Evolutionary conservation across 2,329 filamentous ascomycete species (phyloP).

Genomic region (Calonectria naviculata): DNA sequence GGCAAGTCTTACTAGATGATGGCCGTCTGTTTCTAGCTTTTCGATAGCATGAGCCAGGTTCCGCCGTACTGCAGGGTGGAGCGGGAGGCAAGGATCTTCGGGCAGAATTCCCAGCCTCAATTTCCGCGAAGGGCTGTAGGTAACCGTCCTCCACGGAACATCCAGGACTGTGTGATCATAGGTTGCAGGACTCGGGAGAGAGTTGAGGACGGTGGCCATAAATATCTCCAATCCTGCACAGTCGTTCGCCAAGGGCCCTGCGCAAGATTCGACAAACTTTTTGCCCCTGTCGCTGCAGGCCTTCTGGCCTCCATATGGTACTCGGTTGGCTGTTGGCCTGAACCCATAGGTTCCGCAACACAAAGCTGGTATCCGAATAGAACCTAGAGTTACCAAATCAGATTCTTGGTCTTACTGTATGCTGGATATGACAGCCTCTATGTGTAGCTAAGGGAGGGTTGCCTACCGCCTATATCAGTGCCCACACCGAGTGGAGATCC

Average conservation of each 20-base stretch:
- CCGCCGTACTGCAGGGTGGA: background rate
- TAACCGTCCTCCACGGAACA: background rate
- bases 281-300: background rate
- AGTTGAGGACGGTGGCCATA: background rate
- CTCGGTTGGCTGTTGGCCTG: slow-evolving; percentile 17
- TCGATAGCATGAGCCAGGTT: background rate
- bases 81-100: background rate
- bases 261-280: background rate
- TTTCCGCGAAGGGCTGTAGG: background rate
- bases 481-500: slow-evolving; percentile 47
- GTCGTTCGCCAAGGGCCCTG: background rate
- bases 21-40: background rate
- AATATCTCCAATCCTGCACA: background rate
- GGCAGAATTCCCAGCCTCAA: background rate
- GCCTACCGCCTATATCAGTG: slow-evolving; percentile 44
- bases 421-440: too few relatives aligned
- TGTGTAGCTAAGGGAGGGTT: too few relatives aligned
- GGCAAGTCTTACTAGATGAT: background rate
- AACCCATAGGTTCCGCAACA: slow-evolving; percentile 34
- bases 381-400: slow-evolving; percentile 14
- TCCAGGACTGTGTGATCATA: background rate
- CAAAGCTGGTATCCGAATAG: slow-evolving; percentile 37
- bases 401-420: too few relatives aligned
- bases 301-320: slow-evolving; percentile 8
- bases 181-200: background rate